Conservation (phyloP, 257 asterid species). For the Haberlea rhodopensis region DNA sequence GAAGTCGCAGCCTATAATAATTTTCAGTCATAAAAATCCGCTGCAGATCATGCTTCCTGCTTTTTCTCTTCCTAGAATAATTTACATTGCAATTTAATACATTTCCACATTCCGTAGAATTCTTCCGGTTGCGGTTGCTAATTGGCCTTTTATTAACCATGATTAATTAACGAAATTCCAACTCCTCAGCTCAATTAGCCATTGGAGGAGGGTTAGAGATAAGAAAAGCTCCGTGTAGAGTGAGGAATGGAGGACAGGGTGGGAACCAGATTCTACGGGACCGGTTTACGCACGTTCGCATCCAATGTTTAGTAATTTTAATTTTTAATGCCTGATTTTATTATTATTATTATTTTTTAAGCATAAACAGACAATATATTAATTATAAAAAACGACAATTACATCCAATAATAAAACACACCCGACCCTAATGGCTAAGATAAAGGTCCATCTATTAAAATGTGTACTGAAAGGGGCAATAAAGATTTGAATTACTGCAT, state of each 20-base stretch:
- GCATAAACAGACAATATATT: no score
- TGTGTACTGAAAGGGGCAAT: no score
- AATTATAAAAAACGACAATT: no score
- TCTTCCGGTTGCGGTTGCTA: slow-evolving; percentile 25
- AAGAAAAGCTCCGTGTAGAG: slow-evolving; percentile 26
- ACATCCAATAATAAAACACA: no score
- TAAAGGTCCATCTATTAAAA: no score
- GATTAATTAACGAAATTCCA: slow-evolving; percentile 15
- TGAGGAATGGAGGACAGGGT: slow-evolving; percentile 41
- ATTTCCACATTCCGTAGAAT: slow-evolving; percentile 26
- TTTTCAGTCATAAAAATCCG: slow-evolving; percentile 49
- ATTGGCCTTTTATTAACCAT: slow-evolving; percentile 46
- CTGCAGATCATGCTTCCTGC: slow-evolving; percentile 31
- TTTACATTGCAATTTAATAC: slow-evolving; percentile 29
- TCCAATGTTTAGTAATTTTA: no score
- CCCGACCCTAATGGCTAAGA: no score
- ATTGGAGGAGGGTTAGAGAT: slow-evolving; percentile 9
- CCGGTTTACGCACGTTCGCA: no score
- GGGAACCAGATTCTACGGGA: no score
- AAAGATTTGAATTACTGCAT: no score
- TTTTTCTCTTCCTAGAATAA: slow-evolving; percentile 28
- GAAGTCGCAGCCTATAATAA: slow-evolving; percentile 61
- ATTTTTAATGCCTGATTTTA: no score
- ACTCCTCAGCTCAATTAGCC: slow-evolving; percentile 32
- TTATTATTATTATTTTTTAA: no score